These are phyloP conservation scores for Arthrobotrys musiformis DNA, from an alignment of 2,329 filamentous ascomycete species.

Conservation along the genomic window DNA sequence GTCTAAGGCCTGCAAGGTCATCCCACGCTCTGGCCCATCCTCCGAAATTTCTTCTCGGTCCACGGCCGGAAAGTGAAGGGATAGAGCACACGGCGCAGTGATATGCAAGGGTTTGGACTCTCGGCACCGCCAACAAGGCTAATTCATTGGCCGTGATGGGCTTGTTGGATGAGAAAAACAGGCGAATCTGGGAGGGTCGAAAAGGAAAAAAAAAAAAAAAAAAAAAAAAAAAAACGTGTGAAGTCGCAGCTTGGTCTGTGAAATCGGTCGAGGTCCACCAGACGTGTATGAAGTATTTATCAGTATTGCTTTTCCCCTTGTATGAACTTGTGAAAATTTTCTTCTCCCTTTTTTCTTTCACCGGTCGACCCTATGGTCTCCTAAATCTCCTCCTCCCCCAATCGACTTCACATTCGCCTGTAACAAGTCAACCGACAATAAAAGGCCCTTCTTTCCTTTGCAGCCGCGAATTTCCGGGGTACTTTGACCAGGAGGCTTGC, in stretches of 20 bases:
- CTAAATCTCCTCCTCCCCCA: slow-evolving; percentile 2
- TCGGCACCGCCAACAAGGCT: slow-evolving; percentile 48
- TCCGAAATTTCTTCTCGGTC: slow-evolving; percentile 50
- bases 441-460: slow-evolving; percentile 6
- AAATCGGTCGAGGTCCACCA: slow-evolving; percentile 31
- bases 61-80: slow-evolving; percentile 33
- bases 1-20: slow-evolving; percentile 28
- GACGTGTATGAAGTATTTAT: slow-evolving; percentile 26
- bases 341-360: slow-evolving; percentile 21
- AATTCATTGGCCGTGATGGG: slow-evolving; percentile 38
- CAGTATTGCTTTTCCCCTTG: slow-evolving; percentile 29
- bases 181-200: slow-evolving; percentile 14
- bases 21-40: slow-evolving; percentile 40
- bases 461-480: slow-evolving; percentile 40
- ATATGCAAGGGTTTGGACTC: slow-evolving; percentile 54
- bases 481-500: slow-evolving; percentile 19
- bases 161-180: slow-evolving; percentile 43
- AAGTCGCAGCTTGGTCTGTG: slow-evolving; percentile 23
- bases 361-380: slow-evolving; percentile 4
- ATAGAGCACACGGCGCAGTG: slow-evolving; percentile 42
- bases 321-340: slow-evolving; percentile 26
- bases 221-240: not conserved
- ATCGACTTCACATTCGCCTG: slow-evolving; percentile 13
- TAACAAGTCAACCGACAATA: slow-evolving; percentile 11
- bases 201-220: not conserved